These are phyloP conservation scores for Casuarina glauca DNA, from an alignment of 306 rosid species.

Conservation along the genomic window DNA sequence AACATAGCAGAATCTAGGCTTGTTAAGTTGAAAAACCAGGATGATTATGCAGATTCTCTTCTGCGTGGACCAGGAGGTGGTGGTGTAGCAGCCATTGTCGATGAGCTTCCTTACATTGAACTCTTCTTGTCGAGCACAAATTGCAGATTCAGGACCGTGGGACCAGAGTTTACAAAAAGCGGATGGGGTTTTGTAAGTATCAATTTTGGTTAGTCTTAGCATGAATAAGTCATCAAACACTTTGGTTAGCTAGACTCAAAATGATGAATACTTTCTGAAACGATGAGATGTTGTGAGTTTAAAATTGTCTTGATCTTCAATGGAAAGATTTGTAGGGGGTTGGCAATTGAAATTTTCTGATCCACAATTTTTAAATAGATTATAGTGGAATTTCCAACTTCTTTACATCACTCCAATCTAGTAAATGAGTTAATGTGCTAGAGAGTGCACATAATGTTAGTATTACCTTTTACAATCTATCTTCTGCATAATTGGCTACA, in stretches of 20 bases:
- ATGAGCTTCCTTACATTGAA: slow-evolving; percentile 85
- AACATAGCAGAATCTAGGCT: slow-evolving; percentile 65
- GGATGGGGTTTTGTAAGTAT: slow-evolving; percentile 94
- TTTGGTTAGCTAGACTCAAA: not conserved
- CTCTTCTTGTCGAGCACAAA: slow-evolving; percentile 51
- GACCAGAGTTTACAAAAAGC: slow-evolving; percentile 81
- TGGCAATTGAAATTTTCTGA: not conserved
- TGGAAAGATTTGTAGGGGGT: not conserved
- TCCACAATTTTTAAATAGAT: not conserved
- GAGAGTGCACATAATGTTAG: not conserved
- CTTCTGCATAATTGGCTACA: not conserved
- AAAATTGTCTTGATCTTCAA: not conserved
- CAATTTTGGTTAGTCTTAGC: slow-evolving; percentile 15
- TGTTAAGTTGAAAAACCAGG: slow-evolving; percentile 48
- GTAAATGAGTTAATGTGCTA: not conserved
- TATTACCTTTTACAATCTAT: not conserved
- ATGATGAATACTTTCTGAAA: not conserved
- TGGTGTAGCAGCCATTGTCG: slow-evolving; percentile 84
- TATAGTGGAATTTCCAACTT: not conserved
- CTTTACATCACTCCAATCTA: not conserved
- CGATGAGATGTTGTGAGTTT: not conserved
- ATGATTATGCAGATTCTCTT: slow-evolving; percentile 54
- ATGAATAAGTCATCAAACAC: slow-evolving; percentile 4
- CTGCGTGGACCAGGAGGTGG: slow-evolving; percentile 57
- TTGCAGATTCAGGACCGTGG: slow-evolving; percentile 67